Evolutionary conservation across 75 land plant species (phyloP), one percentile per base, ranked within the genome.

Genomic region (Sequoia sempervirens): DNA sequence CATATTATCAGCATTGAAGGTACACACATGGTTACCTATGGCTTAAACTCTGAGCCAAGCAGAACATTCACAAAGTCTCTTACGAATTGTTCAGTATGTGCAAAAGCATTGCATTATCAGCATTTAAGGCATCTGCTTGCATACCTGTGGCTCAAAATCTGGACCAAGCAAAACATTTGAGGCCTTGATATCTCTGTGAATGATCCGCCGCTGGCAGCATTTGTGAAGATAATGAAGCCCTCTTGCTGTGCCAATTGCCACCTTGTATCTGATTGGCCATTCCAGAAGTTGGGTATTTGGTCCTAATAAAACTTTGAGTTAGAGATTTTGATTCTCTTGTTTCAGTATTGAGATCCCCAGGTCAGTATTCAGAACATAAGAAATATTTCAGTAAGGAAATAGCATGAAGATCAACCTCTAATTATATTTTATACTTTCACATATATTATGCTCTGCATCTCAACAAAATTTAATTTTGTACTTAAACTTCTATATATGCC

Each of bases 101-200:
- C 14, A 45, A 40, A n/a, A 78, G 47, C 30, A 45, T 26, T 32
- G 26, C 3, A 78, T 43, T 78, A 78, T 78, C 80, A 78, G 50
- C 13, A 45, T 78, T 78, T 78, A 26, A 45, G 46, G 32, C 36
- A 3, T 32, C 14, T 11, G 4, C 73, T 41, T n/a, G 34, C 70
- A 56, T 41, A 95, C 99, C 95, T 93, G 93, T 23, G 99, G 98
- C 74, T 97, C 99, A 88, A 90, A 97, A 85, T 97, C 96, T 14
- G 83, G 84, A 80, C 91, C 92, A 46, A 97, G 85, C 8, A 97
- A 81, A 81, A 97, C 85, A 66, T 96, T 97, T 41, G 98, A 97
- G 9, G 99, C 89, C 87, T 95, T 97, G 74, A 97, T 97, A 79
- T 97, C 99, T 58, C 99, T 86, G 85, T 97, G 99, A 79, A 97